A percentile compares a stretch with the other conserved stretches of the same genome.
These are phyloP conservation scores for Panaeolus cyanescens DNA, from an alignment of 768 basidiomycete genomes.

Conservation along the genomic window DNA sequence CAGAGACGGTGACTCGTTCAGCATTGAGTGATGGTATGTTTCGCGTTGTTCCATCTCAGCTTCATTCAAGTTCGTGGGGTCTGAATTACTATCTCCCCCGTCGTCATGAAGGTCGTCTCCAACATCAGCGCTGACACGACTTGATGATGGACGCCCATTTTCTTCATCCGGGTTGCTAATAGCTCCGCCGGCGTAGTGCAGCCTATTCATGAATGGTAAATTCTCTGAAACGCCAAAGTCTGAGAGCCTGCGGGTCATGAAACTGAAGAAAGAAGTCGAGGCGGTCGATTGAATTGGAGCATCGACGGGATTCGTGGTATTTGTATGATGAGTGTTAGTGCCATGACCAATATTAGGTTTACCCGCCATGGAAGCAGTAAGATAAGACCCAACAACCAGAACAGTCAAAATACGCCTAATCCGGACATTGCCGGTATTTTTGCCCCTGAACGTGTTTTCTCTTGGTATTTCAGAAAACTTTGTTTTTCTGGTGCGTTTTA, in stretches of 20 bases:
- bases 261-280: background rate
- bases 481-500: too few species aligned
- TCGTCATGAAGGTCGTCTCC: background rate
- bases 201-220: background rate
- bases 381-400: background rate
- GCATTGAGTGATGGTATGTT: background rate
- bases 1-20: slow-evolving; percentile 33
- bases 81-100: background rate
- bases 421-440: background rate
- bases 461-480: background rate
- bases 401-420: background rate
- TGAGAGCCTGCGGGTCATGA: background rate
- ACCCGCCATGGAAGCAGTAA: slow-evolving; percentile 2
- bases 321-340: background rate
- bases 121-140: background rate
- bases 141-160: background rate
- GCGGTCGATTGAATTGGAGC: background rate
- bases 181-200: background rate
- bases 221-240: background rate
- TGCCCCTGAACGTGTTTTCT: background rate
- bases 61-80: too few species aligned
- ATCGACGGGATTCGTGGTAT: background rate
- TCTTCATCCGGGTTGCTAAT: background rate
- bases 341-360: slow-evolving; percentile 2
- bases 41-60: background rate